These are phyloP conservation scores for Lachnellula subtilissima DNA, from an alignment of 2,329 filamentous ascomycete genomes.

Conservation along the genomic window DNA sequence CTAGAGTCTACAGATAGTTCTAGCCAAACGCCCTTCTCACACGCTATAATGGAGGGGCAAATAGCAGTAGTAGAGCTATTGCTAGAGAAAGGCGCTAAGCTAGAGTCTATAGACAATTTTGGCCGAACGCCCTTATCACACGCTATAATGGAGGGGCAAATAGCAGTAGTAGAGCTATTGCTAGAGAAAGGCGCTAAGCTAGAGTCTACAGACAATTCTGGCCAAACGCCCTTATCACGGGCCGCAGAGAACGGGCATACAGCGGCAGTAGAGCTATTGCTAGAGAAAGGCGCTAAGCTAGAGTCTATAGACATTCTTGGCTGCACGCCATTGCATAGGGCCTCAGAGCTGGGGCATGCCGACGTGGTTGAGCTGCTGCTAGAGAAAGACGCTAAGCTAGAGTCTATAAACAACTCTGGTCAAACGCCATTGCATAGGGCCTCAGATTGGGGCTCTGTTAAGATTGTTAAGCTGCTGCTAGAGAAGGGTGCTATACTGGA, in stretches of 20 bases:
- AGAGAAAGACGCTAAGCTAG: no score
- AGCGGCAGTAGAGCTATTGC: no score
- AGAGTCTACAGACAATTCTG: background rate
- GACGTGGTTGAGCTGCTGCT: no score
- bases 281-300: no score
- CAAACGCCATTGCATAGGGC: no score
- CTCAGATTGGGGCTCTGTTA: no score
- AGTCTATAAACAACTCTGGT: no score
- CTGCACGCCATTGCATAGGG: no score
- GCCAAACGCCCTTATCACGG: constrained; percentile 7
- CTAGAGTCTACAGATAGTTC: background rate
- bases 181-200: constrained; percentile 5
- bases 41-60: constrained; percentile 20
- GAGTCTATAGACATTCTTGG: no score
- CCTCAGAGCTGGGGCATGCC: no score
- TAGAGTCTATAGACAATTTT: constrained; percentile 2
- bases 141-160: constrained; percentile 5
- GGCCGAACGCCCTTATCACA: constrained; percentile 5
- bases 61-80: constrained; percentile 20
- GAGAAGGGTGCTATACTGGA: no score
- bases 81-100: constrained; percentile 18
- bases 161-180: background rate
- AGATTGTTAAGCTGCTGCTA: no score
- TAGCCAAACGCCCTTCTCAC: constrained; percentile 16
- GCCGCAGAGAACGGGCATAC: constrained; percentile 1